Percentiles rank a stretch among this genome's conserved stretches.
Evolutionary conservation across 129 eudicot species (phyloP).

Genomic region (Lactuca sativa): DNA sequence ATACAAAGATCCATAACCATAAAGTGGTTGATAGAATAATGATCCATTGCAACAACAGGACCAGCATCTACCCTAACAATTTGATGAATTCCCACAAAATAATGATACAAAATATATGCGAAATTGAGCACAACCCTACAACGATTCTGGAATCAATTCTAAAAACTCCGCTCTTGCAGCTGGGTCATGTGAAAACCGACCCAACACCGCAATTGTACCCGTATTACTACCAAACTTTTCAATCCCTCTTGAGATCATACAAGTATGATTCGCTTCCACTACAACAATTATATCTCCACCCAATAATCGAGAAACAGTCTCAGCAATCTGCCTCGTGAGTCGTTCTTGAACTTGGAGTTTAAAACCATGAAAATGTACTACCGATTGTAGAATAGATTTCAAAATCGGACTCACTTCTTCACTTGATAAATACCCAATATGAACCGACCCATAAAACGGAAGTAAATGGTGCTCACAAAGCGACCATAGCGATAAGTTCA

Average conservation of each 20-base stretch:
- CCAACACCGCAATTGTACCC: constrained; percentile 87
- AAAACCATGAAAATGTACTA: constrained; percentile 86
- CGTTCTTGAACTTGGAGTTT: constrained; percentile 98
- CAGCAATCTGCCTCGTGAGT: constrained; percentile 92
- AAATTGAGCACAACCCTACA: neutral
- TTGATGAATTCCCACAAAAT: constrained; percentile 15
- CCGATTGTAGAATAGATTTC: constrained; percentile 66
- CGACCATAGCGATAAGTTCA: constrained; percentile 78
- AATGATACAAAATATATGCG: constrained; percentile 17
- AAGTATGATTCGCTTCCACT: constrained; percentile 86
- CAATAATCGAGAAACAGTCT: constrained; percentile 64
- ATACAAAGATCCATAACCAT: neutral
- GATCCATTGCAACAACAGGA: neutral
- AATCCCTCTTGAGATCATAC: constrained; percentile 94
- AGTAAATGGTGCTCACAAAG: constrained; percentile 96
- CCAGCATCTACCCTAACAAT: neutral
- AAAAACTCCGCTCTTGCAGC: constrained; percentile 66
- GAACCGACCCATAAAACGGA: constrained; percentile 93
- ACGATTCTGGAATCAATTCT: constrained; percentile 59
- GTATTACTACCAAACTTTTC: constrained; percentile 94
- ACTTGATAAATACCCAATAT: constrained; percentile 62
- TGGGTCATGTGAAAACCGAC: constrained; percentile 75
- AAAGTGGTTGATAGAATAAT: neutral
- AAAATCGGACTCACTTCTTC: constrained; percentile 45
- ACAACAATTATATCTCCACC: constrained; percentile 89